Conservation (phyloP, 2,329 filamentous ascomycete species). For the Escovopsis sp. region DNA sequence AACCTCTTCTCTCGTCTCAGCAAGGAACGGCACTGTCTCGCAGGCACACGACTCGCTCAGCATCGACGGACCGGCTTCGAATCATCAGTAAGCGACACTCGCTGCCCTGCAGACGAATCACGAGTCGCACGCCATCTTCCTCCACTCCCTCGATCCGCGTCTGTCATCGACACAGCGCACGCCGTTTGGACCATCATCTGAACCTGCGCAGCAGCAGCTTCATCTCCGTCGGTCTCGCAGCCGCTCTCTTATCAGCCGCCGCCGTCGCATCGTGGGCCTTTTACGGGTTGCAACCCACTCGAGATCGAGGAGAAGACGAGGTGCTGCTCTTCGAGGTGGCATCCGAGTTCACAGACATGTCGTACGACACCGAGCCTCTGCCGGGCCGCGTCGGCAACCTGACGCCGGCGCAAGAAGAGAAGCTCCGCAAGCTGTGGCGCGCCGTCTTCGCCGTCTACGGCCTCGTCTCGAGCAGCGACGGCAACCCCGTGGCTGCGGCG, state of each 20-base stretch:
- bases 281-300: background rate
- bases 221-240: background rate
- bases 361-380: constrained; percentile 19
- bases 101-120: no score
- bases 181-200: background rate
- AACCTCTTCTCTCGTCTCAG: background rate
- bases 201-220: constrained; percentile 1
- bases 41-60: no score
- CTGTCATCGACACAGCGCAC: no score
- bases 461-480: constrained; percentile 22
- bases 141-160: no score
- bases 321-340: background rate
- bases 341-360: background rate
- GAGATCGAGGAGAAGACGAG: background rate
- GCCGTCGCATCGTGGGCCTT: background rate
- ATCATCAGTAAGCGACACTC: no score
- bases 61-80: no score
- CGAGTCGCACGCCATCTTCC: no score
- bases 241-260: background rate
- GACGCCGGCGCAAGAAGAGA: constrained; percentile 77
- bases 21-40: no score
- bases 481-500: constrained; percentile 9
- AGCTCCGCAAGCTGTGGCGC: constrained; percentile 77
- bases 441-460: constrained; percentile 64
- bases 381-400: constrained; percentile 74